phyloP scores from a whole-genome alignment of 2,329 filamentous ascomycete genomes.

The Calonectria pteridis region DNA sequence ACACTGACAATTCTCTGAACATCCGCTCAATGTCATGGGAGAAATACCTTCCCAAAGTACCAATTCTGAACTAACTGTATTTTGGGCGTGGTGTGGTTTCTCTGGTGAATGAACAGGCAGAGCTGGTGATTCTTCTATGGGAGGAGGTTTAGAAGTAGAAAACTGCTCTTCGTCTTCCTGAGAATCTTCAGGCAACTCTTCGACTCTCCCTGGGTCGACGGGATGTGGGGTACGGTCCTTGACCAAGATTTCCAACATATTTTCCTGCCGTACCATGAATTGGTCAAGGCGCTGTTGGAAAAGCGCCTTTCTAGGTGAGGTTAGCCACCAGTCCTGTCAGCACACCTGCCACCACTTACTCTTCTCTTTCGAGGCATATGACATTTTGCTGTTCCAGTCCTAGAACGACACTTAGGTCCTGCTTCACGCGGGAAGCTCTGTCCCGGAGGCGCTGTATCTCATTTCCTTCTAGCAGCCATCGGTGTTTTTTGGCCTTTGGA shows the following conservation, averaged over 20 bases:
- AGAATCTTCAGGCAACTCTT: neutral
- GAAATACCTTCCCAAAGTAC: neutral
- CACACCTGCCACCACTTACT: neutral
- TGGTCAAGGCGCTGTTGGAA: neutral
- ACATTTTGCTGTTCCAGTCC: neutral
- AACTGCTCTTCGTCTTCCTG: neutral
- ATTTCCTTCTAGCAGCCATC: slow-evolving; percentile 4
- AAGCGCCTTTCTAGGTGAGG: neutral
- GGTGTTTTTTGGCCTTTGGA: neutral
- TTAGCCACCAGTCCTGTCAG: neutral
- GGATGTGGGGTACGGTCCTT: neutral
- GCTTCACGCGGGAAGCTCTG: neutral
- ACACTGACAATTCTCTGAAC: neutral
- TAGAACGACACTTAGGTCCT: neutral
- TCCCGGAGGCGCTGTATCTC: neutral
- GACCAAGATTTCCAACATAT: neutral
- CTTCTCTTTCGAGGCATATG: neutral
- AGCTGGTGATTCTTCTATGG: neutral
- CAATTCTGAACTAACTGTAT: neutral
- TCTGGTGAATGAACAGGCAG: neutral
- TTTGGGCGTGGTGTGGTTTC: too few species aligned
- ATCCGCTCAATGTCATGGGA: neutral
- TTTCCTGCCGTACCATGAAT: neutral
- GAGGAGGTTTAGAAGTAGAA: too few species aligned
- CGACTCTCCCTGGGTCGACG: neutral